Evolutionary conservation across 306 rosid species (phyloP).

Genomic region (Prunus mongolica): DNA sequence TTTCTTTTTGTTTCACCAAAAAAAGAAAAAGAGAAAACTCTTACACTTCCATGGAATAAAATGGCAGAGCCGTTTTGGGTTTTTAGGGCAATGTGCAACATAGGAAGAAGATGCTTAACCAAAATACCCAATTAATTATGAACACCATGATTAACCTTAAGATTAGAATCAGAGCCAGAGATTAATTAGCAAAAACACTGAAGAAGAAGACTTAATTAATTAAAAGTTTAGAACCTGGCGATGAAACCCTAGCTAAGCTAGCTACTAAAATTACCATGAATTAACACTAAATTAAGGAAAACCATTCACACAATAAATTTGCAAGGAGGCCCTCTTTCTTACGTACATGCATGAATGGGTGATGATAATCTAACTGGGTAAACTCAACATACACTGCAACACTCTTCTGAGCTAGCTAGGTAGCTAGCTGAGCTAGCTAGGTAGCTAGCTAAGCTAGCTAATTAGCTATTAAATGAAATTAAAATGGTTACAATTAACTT

Average conservation of each 20-base stretch:
- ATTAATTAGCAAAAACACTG: background rate
- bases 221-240: background rate
- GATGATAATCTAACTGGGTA: background rate
- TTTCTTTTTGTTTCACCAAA: background rate
- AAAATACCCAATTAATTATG: background rate
- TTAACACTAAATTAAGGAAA: background rate
- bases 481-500: background rate
- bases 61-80: background rate
- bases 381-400: background rate
- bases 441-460: background rate
- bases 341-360: background rate
- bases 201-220: background rate
- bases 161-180: background rate
- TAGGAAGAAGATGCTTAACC: background rate
- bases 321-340: background rate
- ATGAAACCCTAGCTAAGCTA: constrained; percentile 11
- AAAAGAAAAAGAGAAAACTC: background rate
- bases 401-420: background rate
- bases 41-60: background rate
- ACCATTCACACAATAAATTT: background rate
- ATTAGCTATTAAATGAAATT: background rate
- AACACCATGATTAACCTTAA: background rate
- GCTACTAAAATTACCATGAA: background rate
- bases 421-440: background rate
- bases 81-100: background rate